phyloP scores from a whole-genome alignment of 805 yeast species.

The Myxozyma nipponensis region DNA sequence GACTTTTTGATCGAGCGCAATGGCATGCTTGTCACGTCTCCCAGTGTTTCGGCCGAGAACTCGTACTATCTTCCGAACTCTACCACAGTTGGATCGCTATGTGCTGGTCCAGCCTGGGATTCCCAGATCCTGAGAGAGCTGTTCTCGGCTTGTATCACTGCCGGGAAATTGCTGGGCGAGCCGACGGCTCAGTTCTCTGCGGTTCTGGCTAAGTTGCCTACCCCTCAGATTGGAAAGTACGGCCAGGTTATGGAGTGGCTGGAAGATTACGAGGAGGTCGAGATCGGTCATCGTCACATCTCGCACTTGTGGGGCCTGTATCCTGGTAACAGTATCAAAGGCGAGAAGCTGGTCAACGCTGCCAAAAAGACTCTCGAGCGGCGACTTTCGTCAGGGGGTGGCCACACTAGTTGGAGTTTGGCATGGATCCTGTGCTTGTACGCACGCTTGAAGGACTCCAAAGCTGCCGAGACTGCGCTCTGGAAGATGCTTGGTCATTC shows the following conservation, averaged over 20 bases:
- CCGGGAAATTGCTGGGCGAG: neutral
- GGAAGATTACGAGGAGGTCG: constrained; percentile 14
- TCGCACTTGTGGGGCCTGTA: constrained; percentile 13
- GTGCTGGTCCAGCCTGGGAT: neutral
- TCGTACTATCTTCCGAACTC: neutral
- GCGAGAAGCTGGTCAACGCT: neutral
- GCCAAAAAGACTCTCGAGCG: neutral
- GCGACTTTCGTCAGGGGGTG: neutral
- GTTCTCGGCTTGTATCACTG: neutral
- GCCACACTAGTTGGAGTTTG: neutral
- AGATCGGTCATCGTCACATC: constrained; percentile 17
- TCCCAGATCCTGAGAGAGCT: neutral
- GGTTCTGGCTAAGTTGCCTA: neutral
- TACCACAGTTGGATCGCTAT: neutral
- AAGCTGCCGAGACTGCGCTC: neutral
- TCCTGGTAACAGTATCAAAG: constrained; percentile 6
- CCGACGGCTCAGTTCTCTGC: neutral
- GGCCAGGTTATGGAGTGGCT: constrained; percentile 20
- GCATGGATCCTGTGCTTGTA: neutral
- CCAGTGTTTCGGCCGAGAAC: neutral
- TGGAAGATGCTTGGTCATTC: constrained; percentile 5
- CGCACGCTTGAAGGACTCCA: neutral
- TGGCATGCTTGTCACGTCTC: neutral
- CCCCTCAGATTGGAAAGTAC: neutral
- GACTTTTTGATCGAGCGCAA: neutral